Evolutionary conservation across 2,329 filamentous ascomycete species (phyloP), one percentile per base, ranked within the genome.

Genomic region (Bipolaris gigantea): DNA sequence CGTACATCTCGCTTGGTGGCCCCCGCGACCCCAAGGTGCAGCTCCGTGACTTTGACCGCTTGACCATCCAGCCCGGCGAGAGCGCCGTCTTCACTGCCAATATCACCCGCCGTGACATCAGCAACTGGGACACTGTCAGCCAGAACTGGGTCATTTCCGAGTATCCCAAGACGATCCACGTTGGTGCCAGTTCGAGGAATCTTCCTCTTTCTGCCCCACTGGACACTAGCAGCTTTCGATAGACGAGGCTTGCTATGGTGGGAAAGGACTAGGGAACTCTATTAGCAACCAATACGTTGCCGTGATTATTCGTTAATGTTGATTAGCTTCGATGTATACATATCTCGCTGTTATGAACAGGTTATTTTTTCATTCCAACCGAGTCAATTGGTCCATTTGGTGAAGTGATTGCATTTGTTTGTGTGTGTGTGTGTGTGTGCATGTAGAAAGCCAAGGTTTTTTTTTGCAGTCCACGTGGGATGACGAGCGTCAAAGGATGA

Each of bases 91-190:
- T 94, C 78, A 80, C 74, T 0, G 86, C 84, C 0, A 82, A 86
- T 15, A 75, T 97, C 50, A 92, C 86, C 5, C 83, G 92, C 35
- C 85, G 91, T 52, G 93, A 97, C 69, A 63, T 97, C 51, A 91
- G 88, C 71, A 94, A 92, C 77, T 97, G 93, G 92, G 90, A 96
- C 63, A 78, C 83, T 0, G 80, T 70, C 1, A 72, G 77, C n/a
- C 92, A 97, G 80, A 87, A 97, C 79, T 97, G 93, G 92, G 83
- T 91, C 41, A 78, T 87, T 49, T 79, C 77, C 27, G 65, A 76
- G 19, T 79, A 83, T 62, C 74, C 79, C 48, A 86, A 86, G 79
- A 85, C 77, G 53, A 79, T 85, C 36, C 83, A 82, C 59, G 84
- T 87, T 5, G 85, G 85, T 23, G 79, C 76, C 59, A 84, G 81